phyloP scores from a whole-genome alignment of 345 rosid species.

The Adansonia digitata region DNA sequence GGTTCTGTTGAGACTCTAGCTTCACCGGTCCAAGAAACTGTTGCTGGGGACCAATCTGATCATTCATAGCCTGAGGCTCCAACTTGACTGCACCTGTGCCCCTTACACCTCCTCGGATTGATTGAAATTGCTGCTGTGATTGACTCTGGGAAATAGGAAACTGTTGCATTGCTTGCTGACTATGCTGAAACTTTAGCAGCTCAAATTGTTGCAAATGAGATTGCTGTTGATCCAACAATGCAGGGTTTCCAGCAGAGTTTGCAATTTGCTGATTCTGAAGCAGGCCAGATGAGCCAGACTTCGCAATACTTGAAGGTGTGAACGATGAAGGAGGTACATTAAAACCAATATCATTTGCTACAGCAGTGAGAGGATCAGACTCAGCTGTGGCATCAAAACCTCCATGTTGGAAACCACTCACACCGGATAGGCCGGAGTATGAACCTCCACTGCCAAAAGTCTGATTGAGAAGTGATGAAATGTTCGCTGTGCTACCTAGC shows the following conservation, averaged over 20 bases:
- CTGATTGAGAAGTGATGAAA: slow-evolving; percentile 53
- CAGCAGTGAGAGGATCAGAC: slow-evolving; percentile 47
- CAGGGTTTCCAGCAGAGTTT: slow-evolving; percentile 36
- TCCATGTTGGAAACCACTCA: slow-evolving; percentile 44
- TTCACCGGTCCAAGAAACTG: slow-evolving; percentile 49
- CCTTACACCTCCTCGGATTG: slow-evolving; percentile 43
- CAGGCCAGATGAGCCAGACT: slow-evolving; percentile 46
- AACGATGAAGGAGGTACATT: slow-evolving; percentile 43
- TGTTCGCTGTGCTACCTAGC: slow-evolving; percentile 56
- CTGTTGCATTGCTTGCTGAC: slow-evolving; percentile 59
- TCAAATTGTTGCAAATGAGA: slow-evolving; percentile 44
- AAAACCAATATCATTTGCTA: slow-evolving; percentile 58
- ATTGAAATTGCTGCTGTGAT: slow-evolving; percentile 43
- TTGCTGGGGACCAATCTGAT: slow-evolving; percentile 49
- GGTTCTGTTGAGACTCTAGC: slow-evolving; percentile 51
- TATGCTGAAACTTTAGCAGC: slow-evolving; percentile 46
- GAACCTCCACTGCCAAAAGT: slow-evolving; percentile 58
- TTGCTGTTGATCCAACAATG: slow-evolving; percentile 46
- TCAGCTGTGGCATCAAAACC: slow-evolving; percentile 50
- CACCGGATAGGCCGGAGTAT: slow-evolving; percentile 34
- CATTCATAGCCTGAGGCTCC: slow-evolving; percentile 55
- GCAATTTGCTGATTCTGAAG: slow-evolving; percentile 55
- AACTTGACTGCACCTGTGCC: slow-evolving; percentile 47
- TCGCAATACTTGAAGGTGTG: slow-evolving; percentile 42
- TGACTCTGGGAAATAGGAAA: slow-evolving; percentile 44